Evolutionary conservation across 169 alveolate genomes (phyloP), one percentile per base, ranked within the genome.

Genomic region (Plasmodium billcollinsi): DNA sequence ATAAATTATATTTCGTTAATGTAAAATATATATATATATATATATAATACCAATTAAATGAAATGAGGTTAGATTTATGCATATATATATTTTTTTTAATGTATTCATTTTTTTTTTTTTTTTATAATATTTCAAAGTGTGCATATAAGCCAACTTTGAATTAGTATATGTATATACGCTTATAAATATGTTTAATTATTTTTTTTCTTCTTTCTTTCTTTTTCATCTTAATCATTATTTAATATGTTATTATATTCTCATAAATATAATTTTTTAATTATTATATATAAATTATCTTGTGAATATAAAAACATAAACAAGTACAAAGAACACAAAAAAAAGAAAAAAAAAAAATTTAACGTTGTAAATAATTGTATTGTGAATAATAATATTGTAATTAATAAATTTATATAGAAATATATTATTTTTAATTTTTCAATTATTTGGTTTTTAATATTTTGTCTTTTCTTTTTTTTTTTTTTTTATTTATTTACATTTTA

Each of bases 141-240:
- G 73, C 73, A 66, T 66, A 66, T 45, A 45, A 9, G 63, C 63
- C 12, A 21, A 45, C 20, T 62, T 45, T 45, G 63, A 18, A 20
- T 21, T 26, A 54, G 54, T 73, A 54, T 73, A 56, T 65, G 75
- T 76, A 66, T 56, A 65, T 65, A 66, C 76, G 21, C 45, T 20
- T 2, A 63, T 20, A 24, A 14, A 63, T 14, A 63, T 54, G 11
- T 15, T 14, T 54, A 54, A n/a, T 14, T 15, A 33, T 33, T 54
- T 15, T 54, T 54, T 15, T 33, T 33, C 1, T 8, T 47, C 12
- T 47, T 62, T 15, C n/a, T 15, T 21, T 58, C 15, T 75, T 75
- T 14, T 47, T 75, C 47, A 39, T 39, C 47, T 39, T 39, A 5
- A 5, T 39, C 9, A 39, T 39, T 39, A 39, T 39, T 39, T 39